Evolutionary conservation across 2,329 filamentous ascomycete species (phyloP), one percentile per base, ranked within the genome.

Genomic region (Curvularia sp.): DNA sequence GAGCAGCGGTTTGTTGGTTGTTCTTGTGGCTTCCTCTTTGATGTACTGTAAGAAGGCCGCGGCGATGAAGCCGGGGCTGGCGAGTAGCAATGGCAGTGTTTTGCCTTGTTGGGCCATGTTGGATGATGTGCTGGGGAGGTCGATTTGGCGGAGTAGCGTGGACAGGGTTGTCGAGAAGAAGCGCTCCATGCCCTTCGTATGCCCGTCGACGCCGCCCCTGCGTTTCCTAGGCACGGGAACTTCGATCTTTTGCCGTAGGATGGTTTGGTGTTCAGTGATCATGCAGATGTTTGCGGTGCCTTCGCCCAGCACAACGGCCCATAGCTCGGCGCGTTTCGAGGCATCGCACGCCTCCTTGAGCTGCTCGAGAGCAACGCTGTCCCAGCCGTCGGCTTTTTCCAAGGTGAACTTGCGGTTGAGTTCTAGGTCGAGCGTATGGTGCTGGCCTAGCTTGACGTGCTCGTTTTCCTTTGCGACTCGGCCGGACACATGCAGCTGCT

Each of bases 261-360:
- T 84, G 3, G 91, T 94, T 67, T 92, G 89, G 75, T 89, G 88
- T 71, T 92, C 88, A 2, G 90, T 93, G 54, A 95, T 90, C 21
- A 93, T 83, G 76, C 91, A 94, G 63, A 95, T 90, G 75, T 93
- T 92, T 56, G 92, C 90, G 15, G 91, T 77, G 2, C 91, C 90
- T 70, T 98, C 94, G 69, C 96, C 91, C 90, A 99, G 94, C 23
- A 98, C 91, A 0, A 98, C 89, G 0, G 95, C 94, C 54, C 93
- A 92, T 18, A 96, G 84, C 61, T 94, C 90, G 1, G 92, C 93
- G 61, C 90, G 88, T 70, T 89, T 88, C 64, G 92, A 89, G 66
- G 91, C 87, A 68, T 91, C 88, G 13, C 94, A 84, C 0, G 93
- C 89, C 74, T 97, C 92, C 55, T 86, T 83, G 10, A 99, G 84